Conservation (phyloP, 176 grass and related monocot genomes). For the Thalia dealbata region DNA sequence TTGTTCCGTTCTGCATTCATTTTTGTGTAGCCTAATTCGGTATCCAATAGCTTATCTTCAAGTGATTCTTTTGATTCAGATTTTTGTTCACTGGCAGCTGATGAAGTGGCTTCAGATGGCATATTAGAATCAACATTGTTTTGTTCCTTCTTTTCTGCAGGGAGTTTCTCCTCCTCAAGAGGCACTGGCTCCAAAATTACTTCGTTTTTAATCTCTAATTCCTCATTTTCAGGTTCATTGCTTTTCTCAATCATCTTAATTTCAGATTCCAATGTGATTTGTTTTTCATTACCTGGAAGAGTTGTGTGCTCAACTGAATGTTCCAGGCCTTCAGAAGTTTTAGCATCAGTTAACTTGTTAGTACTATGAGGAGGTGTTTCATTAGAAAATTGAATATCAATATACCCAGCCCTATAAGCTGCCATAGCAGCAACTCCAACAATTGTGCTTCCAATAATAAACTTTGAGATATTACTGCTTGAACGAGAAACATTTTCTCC, state of each 20-base stretch:
- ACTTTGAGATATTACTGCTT: slow-evolving; percentile 36
- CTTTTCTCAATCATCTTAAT: slow-evolving; percentile 27
- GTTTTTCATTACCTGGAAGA: slow-evolving; percentile 25
- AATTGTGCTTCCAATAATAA: slow-evolving; percentile 59
- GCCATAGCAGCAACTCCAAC: slow-evolving; percentile 51
- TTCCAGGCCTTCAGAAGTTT: slow-evolving; percentile 37
- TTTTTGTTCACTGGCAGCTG: slow-evolving; percentile 28
- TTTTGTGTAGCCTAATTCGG: slow-evolving; percentile 5
- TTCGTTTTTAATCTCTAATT: slow-evolving; percentile 10
- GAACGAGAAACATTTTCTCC: slow-evolving; percentile 41
- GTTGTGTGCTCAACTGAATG: slow-evolving; percentile 29
- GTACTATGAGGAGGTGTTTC: slow-evolving; percentile 27
- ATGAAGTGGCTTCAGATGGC: slow-evolving; percentile 14
- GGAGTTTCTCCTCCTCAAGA: neutral
- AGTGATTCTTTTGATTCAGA: slow-evolving; percentile 24
- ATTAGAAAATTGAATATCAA: slow-evolving; percentile 41
- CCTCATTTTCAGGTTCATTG: slow-evolving; percentile 26
- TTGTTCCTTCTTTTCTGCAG: slow-evolving; percentile 33
- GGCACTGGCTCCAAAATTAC: neutral
- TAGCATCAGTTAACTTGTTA: slow-evolving; percentile 22
- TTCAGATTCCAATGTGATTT: slow-evolving; percentile 25
- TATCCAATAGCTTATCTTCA: slow-evolving; percentile 28
- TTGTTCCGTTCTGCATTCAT: slow-evolving; percentile 27
- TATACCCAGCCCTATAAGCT: slow-evolving; percentile 62
- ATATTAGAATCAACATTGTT: slow-evolving; percentile 9